Evolutionary conservation across 495 filamentous ascomycete genomes (phyloP).

Genomic region (Echria macrotheca): DNA sequence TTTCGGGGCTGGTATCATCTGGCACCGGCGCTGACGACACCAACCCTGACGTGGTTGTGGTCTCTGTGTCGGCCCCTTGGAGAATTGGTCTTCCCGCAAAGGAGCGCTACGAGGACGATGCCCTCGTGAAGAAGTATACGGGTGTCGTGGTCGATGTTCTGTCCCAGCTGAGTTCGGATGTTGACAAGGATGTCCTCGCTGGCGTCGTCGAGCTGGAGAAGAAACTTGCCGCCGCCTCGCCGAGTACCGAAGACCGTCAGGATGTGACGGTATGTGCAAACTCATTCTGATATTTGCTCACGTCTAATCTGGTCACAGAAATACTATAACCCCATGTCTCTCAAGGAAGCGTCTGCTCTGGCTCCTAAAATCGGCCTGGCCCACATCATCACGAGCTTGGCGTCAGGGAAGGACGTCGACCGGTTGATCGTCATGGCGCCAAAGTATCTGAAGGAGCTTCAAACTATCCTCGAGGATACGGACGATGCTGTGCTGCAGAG

Average conservation of each 20-base stretch:
- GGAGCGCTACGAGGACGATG: conserved; percentile 56
- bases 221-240: conserved; percentile 52
- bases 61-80: conserved; percentile 46
- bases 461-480: conserved; percentile 25
- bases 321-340: conserved; percentile 34
- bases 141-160: conserved; percentile 32
- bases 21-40: conserved; percentile 51
- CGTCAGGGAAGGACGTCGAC: conserved; percentile 47
- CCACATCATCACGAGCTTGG: conserved; percentile 48
- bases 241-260: conserved; percentile 43
- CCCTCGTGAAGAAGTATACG: conserved; percentile 47
- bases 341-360: conserved; percentile 49
- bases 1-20: conserved; percentile 40
- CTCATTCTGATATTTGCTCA: too few relatives aligned
- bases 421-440: conserved; percentile 47
- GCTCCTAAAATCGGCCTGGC: conserved; percentile 54
- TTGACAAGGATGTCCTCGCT: conserved; percentile 15
- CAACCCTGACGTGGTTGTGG: conserved; percentile 54
- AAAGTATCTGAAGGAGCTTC: conserved; percentile 25
- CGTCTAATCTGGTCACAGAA: too few relatives aligned
- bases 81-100: conserved; percentile 56
- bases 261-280: conserved; percentile 9
- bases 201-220: conserved; percentile 51
- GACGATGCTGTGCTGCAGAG: conserved; percentile 30
- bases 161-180: conserved; percentile 15